Evolutionary conservation across 192 early-diverging fungal species (phyloP), one percentile per base, ranked within the genome.

Genomic region (Podila horticola): DNA sequence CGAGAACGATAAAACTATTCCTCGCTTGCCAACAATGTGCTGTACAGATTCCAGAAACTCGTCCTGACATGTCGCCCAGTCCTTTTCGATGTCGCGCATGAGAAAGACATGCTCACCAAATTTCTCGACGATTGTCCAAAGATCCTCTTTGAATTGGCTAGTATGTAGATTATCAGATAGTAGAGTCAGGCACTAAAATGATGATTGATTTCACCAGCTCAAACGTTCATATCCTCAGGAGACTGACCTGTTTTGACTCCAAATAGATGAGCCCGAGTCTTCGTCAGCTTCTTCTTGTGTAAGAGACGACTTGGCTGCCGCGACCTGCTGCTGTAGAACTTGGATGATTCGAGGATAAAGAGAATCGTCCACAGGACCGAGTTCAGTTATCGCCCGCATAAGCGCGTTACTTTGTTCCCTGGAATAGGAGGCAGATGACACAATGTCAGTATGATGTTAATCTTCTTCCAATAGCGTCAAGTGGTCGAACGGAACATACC

Each of bases 71-170:
- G 55, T 61, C 17, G 59, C 66, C 84, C 84, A 84, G 24, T 84
- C 84, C 57, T 84, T 70, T 58, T 82, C 70, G 13, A 82, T 55
- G 45, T 84, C 67, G 5, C 70, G 66, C 58, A 82, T 74, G 58
- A 62, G 69, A 19, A 72, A 75, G 26, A 84, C 67, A 30, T 69
- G 73, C 20, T 84, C 83, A 12, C 85, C 70, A 82, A 90, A 88
- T 24, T 79, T 71, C 45, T 79, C 74, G 4, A 88, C 69, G 19
- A 90, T 79, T 15, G 84, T 86, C 87, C 87, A 90, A 4, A 86
- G 69, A 77, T 90, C 87, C 29, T 82, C 71, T 20, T 74, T 76
- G 68, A 83, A 74, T 57, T 72, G 74, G 12, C 83, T 84, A 72
- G 58, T 50, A 5, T 24, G 13, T 22, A 24, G 20, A 9, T 15